Evolutionary conservation across 2,329 filamentous ascomycete genomes (phyloP), one percentile per base, ranked within the genome.

Genomic region (Alternaria novae-zelandiae): DNA sequence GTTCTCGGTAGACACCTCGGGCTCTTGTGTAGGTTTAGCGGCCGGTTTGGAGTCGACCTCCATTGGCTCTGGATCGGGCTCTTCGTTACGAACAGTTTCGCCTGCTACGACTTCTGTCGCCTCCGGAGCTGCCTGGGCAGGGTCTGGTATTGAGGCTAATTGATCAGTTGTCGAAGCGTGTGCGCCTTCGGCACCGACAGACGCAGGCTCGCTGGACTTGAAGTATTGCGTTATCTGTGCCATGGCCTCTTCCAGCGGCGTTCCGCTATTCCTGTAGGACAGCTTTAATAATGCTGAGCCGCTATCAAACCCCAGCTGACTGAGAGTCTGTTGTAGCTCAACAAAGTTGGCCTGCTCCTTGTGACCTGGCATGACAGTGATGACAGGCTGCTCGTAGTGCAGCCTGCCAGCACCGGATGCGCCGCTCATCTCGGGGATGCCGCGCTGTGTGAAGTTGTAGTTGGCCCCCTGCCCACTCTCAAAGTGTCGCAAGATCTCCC

Each of bases 401-500:
- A 99, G 82, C 77, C 94, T 89, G 6, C 94, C 95, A 21, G 83
- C 76, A 30, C 90, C 88, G 13, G 84, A 85, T 6, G 84, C 78
- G 23, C 78, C 79, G 6, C 85, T 87, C 15, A 86, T 86, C 64
- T 88, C 85, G 0, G 93, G 90, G n/a, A 91, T 85, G 3, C 90
- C 93, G 64, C 94, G 86, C 13, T 90, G 93, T 0, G 96, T 98
- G 70, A 99, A 88, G 78, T 97, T 97, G 65, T 83, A 78, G 84
- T 88, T 77, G 50, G 70, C 54, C 15, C 69, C 73, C 54, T 74
- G 50, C 4, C 67, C 72, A 67, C 91, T 91, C 81, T 99, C 96
- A 69, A 98, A 97, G 76, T 96, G 93, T 63, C 96, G 90, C 60
- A 99, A 78, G 26, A 98, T 85, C 70, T 93, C 88, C 96, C 96